Base-by-base conservation (phyloP, 176 grass and related monocot species). In the Zoysia pacifica region DNA sequence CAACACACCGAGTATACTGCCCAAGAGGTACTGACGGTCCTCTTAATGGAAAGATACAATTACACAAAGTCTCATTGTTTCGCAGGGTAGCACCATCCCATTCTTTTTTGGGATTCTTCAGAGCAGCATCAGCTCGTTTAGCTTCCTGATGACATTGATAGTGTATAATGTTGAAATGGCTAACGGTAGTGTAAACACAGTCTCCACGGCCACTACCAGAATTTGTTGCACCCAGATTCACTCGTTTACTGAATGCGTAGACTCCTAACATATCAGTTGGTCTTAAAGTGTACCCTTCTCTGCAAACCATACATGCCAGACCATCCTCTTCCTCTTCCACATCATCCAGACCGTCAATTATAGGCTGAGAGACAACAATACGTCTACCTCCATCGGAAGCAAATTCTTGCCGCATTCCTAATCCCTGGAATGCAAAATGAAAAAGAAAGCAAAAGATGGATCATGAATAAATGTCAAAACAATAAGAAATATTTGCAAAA, bases 101-200 rank as follows among this genome's bases (percentile, higher is more conserved):
- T 87, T 98, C 95, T 79, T 91, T 98, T 85, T 98, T 98, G 16
- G 95, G 95, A 79, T 76, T 94, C 85, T 89, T 98, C 65, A 94
- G 78, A 72, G 92, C 88, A 73, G 95, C 81, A 93, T 98, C 95
- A 67, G 95, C 92, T 59, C 95, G 73, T 83, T 98, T 98, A 7
- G 92, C 95, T 77, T 98, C 95, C 86, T 98, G 95, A 76, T 98
- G 92, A 46, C 95, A 98, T 74, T 98, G 95, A 71, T 92, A 93
- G 70, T 98, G 95, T 86, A 98, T 98, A 72, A 94, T 94, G 82
- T 94, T 94, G 80, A 98, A 98, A 73, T 98, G 92, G 62, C 92
- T 93, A 83, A 98, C 95, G 47, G 90, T 94, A 5, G 95, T 98
- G 78, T 93, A 98, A 62, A 98, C 95, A 91, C 88, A 94, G 67